Evolutionary conservation across 768 basidiomycete species (phyloP), one percentile per base, ranked within the genome.

Genomic region (Trametes maxima): DNA sequence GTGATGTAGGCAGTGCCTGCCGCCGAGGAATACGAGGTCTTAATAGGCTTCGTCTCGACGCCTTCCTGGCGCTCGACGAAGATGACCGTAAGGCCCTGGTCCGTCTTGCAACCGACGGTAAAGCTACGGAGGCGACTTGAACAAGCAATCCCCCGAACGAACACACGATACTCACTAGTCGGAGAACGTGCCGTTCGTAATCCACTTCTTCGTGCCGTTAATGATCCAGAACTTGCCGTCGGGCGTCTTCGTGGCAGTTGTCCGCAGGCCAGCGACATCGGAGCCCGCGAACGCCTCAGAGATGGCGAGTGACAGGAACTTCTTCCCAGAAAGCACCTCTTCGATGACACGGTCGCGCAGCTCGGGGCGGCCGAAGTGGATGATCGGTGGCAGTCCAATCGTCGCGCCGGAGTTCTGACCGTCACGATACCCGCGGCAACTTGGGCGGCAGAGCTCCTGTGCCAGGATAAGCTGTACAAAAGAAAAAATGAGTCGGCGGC

Each of bases 121-220:
- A 75, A 71, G 50, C 71, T 72, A 0, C 63, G 57, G 21, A 39
- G 21, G 21, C 24, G 24, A 53, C 24, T 19, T 51, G 8, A 55
- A 36, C 65, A 28, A 0, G 49, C 24, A 6, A 52, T 60, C 35
- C 36, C 28, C 36, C 10, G 14, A 33, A 35, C 8, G 17, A 16
- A n/a, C 2, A n/a, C 13, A 14, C 1, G 22, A 28, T 11, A 42
- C 44, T 16, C 49, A 71, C 69, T 75, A 76, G 64, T 68, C 66
- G n/a, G 75, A 74, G 67, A 80, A 81, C 77, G 80, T 83, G 74
- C 86, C 86, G 67, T 90, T 91, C n/a, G 88, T 89, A 66, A 91
- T 90, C 88, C 89, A 92, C 75, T 92, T 92, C 82, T 93, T 93
- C 62, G 86, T 89, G 53, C 90, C 94, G 65, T 90, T 92, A 67